Conservation (phyloP, 2,329 filamentous ascomycete genomes). For the Mollisia scopiformis region DNA sequence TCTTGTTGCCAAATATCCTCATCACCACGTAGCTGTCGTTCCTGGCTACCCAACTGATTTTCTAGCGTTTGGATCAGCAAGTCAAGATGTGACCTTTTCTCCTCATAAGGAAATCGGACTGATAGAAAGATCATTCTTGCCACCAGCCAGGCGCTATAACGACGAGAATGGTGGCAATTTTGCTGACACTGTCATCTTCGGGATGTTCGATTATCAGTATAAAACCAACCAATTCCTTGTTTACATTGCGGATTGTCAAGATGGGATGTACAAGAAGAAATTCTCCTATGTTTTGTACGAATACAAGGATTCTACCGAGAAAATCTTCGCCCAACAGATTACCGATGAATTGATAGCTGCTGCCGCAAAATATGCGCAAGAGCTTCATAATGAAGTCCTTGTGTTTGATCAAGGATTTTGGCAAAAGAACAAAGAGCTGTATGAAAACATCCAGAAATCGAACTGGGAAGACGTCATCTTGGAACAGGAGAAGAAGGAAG, state of each 20-base stretch:
- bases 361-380: slow-evolving; percentile 55
- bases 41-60: slow-evolving; percentile 14
- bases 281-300: slow-evolving; percentile 29
- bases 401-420: slow-evolving; percentile 67
- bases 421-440: slow-evolving; percentile 66
- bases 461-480: slow-evolving; percentile 70
- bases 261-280: slow-evolving; percentile 15
- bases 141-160: slow-evolving; percentile 30
- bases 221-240: slow-evolving; percentile 27
- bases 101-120: slow-evolving; percentile 15
- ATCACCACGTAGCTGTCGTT: slow-evolving; percentile 28
- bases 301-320: background rate
- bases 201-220: slow-evolving; percentile 30
- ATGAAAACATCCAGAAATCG: slow-evolving; percentile 54
- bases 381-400: slow-evolving; percentile 66
- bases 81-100: slow-evolving; percentile 21
- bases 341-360: slow-evolving; percentile 57
- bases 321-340: slow-evolving; percentile 24
- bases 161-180: slow-evolving; percentile 29
- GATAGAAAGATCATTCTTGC: slow-evolving; percentile 24
- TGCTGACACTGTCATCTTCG: slow-evolving; percentile 23
- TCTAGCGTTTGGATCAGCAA: slow-evolving; percentile 28
- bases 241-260: slow-evolving; percentile 26
- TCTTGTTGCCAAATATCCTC: slow-evolving; percentile 25
- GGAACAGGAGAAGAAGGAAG: slow-evolving; percentile 64